Base-by-base conservation (phyloP, 164 flowering plant genomes). In the Santalum album region DNA sequence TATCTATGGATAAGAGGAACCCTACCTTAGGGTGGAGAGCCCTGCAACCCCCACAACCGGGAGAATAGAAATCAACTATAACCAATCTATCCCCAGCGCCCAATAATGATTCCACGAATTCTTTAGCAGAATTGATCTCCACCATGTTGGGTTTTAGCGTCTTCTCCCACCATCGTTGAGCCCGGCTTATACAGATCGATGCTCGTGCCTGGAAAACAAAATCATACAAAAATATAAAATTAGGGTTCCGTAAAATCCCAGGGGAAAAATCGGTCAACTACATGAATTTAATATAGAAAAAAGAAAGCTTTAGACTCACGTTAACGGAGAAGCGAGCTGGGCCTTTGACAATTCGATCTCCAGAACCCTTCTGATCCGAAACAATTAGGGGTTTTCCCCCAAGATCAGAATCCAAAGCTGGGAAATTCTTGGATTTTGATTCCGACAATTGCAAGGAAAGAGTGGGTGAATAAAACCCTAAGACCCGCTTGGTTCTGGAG, bases 1-100 rank as follows among this genome's bases (percentile, higher is more conserved):
- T 38, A 7, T 38, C 42, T 38, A 2, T 38, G 16, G 15, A 38
- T 7, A 7, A n/a, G n/a, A n/a, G n/a, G n/a, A 53, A 53, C 2
- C 2, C 2, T 73, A 90, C 96, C 91, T 90, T 90, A 17, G 96
- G 97, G 69, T 87, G 96, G 20, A 90, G 79, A 69, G 96, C 68
- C 73, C 67, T 90, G 79, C 97, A 90, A 24, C 96, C 97, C 14
- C 97, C 97, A 67, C 97, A 90, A 49, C 94, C 86, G 67, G 96
- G 96, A 0, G 97, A 90, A 59, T 81, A 90, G 64, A 90, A 87
- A 56, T 83, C 95, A 47, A 87, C 55, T 14, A 90, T 64, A 24
- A 80, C 96, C 60, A 90, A 78, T 63, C 64, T 72, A 68, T 90
- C 84, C 22, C 86, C 94, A 11, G 91, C 83, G 65, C 65, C 66